Conservation (phyloP, 2,329 filamentous ascomycete species). For the Trichothecium roseum region DNA sequence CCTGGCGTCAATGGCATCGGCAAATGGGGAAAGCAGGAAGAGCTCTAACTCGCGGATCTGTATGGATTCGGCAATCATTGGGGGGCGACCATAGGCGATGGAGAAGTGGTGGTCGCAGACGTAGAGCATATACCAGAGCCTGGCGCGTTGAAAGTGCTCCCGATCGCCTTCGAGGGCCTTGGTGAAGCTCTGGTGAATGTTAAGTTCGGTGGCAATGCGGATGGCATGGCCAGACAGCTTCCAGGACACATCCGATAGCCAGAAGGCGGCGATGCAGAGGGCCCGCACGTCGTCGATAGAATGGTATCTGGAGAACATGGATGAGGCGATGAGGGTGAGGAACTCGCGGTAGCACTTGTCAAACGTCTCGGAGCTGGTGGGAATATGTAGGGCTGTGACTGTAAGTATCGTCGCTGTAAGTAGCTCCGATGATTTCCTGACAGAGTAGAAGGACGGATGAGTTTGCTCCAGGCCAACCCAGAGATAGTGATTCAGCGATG, state of each 20-base stretch:
- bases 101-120: slow-evolving; percentile 58
- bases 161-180: slow-evolving; percentile 29
- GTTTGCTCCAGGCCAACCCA: slow-evolving; percentile 20
- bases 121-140: slow-evolving; percentile 54
- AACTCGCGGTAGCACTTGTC: slow-evolving; percentile 48
- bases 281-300: slow-evolving; percentile 49
- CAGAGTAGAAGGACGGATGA: slow-evolving; percentile 16
- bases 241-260: slow-evolving; percentile 45
- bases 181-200: slow-evolving; percentile 42
- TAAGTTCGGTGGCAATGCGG: slow-evolving; percentile 46
- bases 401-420: slow-evolving; percentile 20
- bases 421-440: slow-evolving; percentile 17
- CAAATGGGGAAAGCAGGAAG: slow-evolving; percentile 31
- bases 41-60: slow-evolving; percentile 46
- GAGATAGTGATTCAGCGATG: slow-evolving; percentile 19
- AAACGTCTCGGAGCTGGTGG: slow-evolving; percentile 32
- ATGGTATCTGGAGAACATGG: slow-evolving; percentile 43
- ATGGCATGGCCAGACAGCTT: slow-evolving; percentile 50
- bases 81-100: slow-evolving; percentile 48
- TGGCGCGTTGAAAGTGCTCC: slow-evolving; percentile 42
- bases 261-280: slow-evolving; percentile 53
- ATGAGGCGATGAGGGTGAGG: slow-evolving; percentile 42
- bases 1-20: slow-evolving; percentile 41
- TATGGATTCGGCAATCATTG: slow-evolving; percentile 46
- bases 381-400: slow-evolving; percentile 19